phyloP scores from a whole-genome alignment of 2,329 filamentous ascomycete genomes.

The Aotearoamyces nothofagi region DNA sequence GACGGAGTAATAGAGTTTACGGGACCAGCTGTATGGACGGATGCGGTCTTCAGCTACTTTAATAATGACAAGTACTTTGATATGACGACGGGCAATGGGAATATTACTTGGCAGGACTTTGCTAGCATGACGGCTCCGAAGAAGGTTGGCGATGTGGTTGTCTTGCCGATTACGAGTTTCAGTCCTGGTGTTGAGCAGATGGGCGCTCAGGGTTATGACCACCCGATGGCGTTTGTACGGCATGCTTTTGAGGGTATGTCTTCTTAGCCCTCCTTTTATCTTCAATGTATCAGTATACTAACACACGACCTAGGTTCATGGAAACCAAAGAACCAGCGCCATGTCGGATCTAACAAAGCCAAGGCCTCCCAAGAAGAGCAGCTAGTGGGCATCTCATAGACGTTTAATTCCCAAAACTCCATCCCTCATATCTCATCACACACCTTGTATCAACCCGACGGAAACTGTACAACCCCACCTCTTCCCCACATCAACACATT shows the following conservation, averaged over 20 bases:
- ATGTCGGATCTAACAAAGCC: slow-evolving; percentile 34
- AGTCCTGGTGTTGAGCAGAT: slow-evolving; percentile 90
- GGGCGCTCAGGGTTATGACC: slow-evolving; percentile 74
- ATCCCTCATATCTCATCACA: too few relatives aligned
- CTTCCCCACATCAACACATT: too few relatives aligned
- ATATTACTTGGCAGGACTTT: slow-evolving; percentile 78
- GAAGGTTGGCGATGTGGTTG: slow-evolving; percentile 84
- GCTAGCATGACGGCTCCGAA: slow-evolving; percentile 72
- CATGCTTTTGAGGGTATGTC: slow-evolving; percentile 83
- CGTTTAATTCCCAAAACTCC: too few relatives aligned
- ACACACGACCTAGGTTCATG: slow-evolving; percentile 41
- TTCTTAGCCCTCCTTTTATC: too few relatives aligned
- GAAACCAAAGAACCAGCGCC: slow-evolving; percentile 59
- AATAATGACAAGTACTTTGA: slow-evolving; percentile 85
- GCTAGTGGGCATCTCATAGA: too few relatives aligned
- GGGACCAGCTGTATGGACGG: slow-evolving; percentile 88
- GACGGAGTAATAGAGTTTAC: slow-evolving; percentile 84
- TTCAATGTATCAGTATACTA: slow-evolving; percentile 6
- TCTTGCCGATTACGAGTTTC: slow-evolving; percentile 93
- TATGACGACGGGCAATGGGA: slow-evolving; percentile 47
- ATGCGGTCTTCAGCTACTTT: slow-evolving; percentile 81
- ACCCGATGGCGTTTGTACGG: slow-evolving; percentile 95
- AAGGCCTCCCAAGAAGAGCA: too few relatives aligned
- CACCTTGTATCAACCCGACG: too few relatives aligned
- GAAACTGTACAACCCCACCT: too few relatives aligned